Percentiles rank a stretch among this genome's conserved stretches.
phyloP scores from a whole-genome alignment of 2,329 filamentous ascomycete species.

The Botrytis sinoallii region DNA sequence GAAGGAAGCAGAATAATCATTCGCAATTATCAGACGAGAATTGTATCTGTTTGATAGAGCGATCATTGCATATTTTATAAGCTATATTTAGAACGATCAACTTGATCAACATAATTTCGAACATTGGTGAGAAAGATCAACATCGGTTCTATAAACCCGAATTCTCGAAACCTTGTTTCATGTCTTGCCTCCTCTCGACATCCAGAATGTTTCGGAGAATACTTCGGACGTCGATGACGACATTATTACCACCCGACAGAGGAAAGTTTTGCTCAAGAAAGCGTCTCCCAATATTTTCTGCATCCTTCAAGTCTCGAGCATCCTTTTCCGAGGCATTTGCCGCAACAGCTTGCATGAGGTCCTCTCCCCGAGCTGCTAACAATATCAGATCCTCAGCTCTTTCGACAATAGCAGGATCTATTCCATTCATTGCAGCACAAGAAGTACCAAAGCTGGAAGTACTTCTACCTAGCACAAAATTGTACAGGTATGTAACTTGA shows the following conservation, averaged over 20 bases:
- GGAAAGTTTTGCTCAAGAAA: conserved; percentile 49
- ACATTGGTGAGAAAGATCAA: conserved; percentile 5
- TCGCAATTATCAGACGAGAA: neutral
- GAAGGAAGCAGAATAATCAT: neutral
- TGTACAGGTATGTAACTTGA: conserved; percentile 73
- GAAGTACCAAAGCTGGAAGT: conserved; percentile 79
- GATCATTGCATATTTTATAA: neutral
- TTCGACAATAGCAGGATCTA: conserved; percentile 67
- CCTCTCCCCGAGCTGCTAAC: conserved; percentile 68
- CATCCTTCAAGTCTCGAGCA: conserved; percentile 61
- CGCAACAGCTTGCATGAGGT: conserved; percentile 67
- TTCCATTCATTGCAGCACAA: conserved; percentile 84
- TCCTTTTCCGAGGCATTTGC: conserved; percentile 64
- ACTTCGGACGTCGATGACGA: conserved; percentile 30
- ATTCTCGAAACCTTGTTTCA: conserved; percentile 25
- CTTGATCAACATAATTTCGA: conserved; percentile 13
- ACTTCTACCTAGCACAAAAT: conserved; percentile 63
- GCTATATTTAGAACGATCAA: conserved; percentile 8
- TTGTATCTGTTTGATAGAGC: neutral
- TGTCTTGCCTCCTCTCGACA: conserved; percentile 16
- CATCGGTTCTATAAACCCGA: neutral
- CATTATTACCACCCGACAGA: conserved; percentile 22
- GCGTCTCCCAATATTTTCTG: conserved; percentile 57
- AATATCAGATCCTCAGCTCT: conserved; percentile 72
- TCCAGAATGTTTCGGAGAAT: conserved; percentile 32